Base-by-base conservation (phyloP, 169 alveolate genomes). In the Plasmodium gallinaceum region DNA sequence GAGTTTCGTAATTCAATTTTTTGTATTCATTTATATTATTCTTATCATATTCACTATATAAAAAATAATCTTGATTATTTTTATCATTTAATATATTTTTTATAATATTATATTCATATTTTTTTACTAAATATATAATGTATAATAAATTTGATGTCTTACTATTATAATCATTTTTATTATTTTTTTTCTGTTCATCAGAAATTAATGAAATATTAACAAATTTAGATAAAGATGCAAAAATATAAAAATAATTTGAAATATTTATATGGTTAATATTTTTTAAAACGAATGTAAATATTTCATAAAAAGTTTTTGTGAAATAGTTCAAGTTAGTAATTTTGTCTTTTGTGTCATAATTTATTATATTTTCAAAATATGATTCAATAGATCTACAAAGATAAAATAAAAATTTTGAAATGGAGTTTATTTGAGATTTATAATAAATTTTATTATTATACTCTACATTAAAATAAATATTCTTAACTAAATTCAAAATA, bases 301-400 rank as follows among this genome's bases (percentile, higher is more conserved):
- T 64, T 46, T 78, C 89, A 43, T 78, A 78, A 65, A 78, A 78
- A 14, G 60, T 62, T 48, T n/a, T 78, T 78, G 20, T 73, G 5
- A 65, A 52, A 6, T 18, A 37, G 7, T n/a, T 14, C 4, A 54
- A 32, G 39, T 32, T 32, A 2, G 4, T 32, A 32, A 32, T 32
- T 32, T 32, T 32, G 4, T 32, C 1, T 32, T 4, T 32, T 32
- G 39, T 32, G 4, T 32, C 39, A 32, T 32, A 2, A 32, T 32
- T 32, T 32, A 2, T 32, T 32, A 32, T 32, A 32, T 32, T 32
- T 32, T 32, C 39, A 32, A 32, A 32, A 32, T 32, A 32, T 32
- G 5, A 73, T 1, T 16, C 26, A 45, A 42, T 64, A 12, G 75
- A 78, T 12, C 46, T 26, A n/a, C 62, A 51, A 37, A 78, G n/a